A percentile compares a stretch with the other conserved stretches of the same genome.
These are phyloP conservation scores for Penicillium nucicola DNA, from an alignment of 495 filamentous ascomycete species.

Conservation along the genomic window DNA sequence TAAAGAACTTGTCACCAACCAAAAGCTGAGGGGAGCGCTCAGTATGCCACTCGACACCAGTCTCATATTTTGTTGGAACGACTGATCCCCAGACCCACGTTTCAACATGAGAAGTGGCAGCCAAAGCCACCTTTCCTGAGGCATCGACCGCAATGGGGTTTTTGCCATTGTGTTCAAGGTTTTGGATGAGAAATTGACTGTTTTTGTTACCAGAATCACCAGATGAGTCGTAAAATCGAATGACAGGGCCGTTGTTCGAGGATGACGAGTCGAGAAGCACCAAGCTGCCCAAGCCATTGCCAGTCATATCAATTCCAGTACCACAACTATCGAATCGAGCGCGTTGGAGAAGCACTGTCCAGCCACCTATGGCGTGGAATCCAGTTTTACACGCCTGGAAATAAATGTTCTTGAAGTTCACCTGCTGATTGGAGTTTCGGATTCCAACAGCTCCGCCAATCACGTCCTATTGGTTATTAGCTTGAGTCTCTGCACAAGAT, in stretches of 20 bases:
- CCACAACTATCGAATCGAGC: constrained; percentile 31
- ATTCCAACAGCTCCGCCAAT: constrained; percentile 49
- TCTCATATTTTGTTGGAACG: constrained; percentile 29
- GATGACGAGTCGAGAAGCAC: constrained; percentile 43
- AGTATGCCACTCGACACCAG: constrained; percentile 16
- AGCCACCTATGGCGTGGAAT: constrained; percentile 37
- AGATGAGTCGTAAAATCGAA: constrained; percentile 45
- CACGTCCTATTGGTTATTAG: constrained; percentile 36
- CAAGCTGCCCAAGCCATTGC: constrained; percentile 46
- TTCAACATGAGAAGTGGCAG: constrained; percentile 42
- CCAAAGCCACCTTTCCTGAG: constrained; percentile 38
- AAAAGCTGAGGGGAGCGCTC: constrained; percentile 20
- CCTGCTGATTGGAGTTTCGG: constrained; percentile 49
- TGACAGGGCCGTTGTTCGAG: constrained; percentile 47
- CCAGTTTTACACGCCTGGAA: constrained; percentile 40
- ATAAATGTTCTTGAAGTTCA: constrained; percentile 45
- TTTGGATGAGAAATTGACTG: constrained; percentile 38
- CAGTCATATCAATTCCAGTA: constrained; percentile 32
- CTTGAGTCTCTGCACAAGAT: too few relatives aligned
- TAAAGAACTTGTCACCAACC: constrained; percentile 26
- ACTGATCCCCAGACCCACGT: constrained; percentile 42
- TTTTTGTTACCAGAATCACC: constrained; percentile 28
- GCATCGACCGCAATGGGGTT: constrained; percentile 31
- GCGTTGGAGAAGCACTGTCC: constrained; percentile 39
- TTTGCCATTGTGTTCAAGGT: constrained; percentile 22